Conservation (phyloP, 768 basidiomycete species). For the Psilocybe azurescens region DNA sequence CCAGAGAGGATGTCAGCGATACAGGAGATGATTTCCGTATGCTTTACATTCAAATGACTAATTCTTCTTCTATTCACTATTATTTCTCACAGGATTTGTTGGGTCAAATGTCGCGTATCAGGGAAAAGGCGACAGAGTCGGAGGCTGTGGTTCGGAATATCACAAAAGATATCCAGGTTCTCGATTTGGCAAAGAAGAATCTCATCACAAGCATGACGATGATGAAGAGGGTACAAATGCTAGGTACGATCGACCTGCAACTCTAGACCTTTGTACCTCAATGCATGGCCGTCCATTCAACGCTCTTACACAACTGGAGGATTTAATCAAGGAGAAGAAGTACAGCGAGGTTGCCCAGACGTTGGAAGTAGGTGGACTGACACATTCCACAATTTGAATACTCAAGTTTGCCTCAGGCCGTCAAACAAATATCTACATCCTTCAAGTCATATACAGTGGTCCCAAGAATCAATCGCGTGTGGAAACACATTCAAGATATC, state of each 20-base stretch:
- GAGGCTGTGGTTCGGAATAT: slow-evolving; percentile 96
- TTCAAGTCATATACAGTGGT: slow-evolving; percentile 85
- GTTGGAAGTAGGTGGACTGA: slow-evolving; percentile 55
- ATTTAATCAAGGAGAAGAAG: slow-evolving; percentile 74
- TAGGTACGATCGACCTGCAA: slow-evolving; percentile 59
- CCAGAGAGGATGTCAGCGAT: slow-evolving; percentile 89
- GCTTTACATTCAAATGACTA: slow-evolving; percentile 23
- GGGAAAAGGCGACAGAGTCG: slow-evolving; percentile 96
- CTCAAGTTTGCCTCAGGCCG: slow-evolving; percentile 56
- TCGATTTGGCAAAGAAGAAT: slow-evolving; percentile 95
- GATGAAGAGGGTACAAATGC: slow-evolving; percentile 90
- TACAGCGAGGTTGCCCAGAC: slow-evolving; percentile 88
- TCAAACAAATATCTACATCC: slow-evolving; percentile 81
- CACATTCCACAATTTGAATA: background rate
- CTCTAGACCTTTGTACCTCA: background rate
- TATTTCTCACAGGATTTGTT: slow-evolving; percentile 73
- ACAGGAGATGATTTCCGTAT: slow-evolving; percentile 95
- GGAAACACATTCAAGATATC: slow-evolving; percentile 79
- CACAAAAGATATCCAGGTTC: slow-evolving; percentile 93
- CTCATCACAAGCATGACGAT: slow-evolving; percentile 89
- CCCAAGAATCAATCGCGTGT: slow-evolving; percentile 76
- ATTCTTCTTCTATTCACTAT: background rate
- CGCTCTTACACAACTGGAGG: slow-evolving; percentile 80
- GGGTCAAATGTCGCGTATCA: slow-evolving; percentile 93
- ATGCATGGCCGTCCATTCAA: slow-evolving; percentile 58